These are phyloP conservation scores for Hanseniaspora guilliermondii DNA, from an alignment of 805 yeast genomes.

Conservation along the genomic window DNA sequence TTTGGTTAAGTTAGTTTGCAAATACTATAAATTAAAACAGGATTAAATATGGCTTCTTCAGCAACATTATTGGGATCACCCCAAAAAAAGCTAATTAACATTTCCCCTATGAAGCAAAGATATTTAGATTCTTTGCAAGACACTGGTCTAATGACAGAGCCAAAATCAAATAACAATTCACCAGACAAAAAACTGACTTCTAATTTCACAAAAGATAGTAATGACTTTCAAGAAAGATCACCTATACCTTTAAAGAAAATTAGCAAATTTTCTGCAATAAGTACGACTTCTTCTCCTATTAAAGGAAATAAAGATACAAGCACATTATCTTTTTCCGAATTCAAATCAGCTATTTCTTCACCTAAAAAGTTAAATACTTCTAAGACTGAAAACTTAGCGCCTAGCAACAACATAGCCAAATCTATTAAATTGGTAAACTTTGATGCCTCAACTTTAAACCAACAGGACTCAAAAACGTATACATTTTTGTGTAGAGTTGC, in stretches of 20 bases:
- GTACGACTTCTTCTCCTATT: not conserved
- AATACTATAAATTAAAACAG: not conserved
- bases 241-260: slow-evolving; percentile 2
- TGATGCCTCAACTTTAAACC: slow-evolving; percentile 2
- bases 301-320: not conserved
- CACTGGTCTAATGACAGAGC: slow-evolving; percentile 15
- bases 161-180: slow-evolving; percentile 20
- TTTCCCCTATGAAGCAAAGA: slow-evolving; percentile 20
- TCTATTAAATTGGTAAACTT: not conserved
- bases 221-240: not conserved
- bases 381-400: not conserved
- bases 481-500: slow-evolving; percentile 70
- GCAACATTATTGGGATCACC: slow-evolving; percentile 14
- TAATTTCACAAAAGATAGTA: not conserved
- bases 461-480: slow-evolving; percentile 37
- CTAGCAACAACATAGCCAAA: slow-evolving; percentile 1
- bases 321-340: not conserved
- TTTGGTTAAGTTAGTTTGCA: not conserved
- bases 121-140: slow-evolving; percentile 22
- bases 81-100: slow-evolving; percentile 7
- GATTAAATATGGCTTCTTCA: not conserved
- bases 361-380: not conserved
- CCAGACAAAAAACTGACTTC: slow-evolving; percentile 19
- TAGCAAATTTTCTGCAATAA: slow-evolving; percentile 1
- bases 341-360: not conserved